Base-by-base conservation (phyloP, 2,329 filamentous ascomycete species). In the Mariannaea sp. region DNA sequence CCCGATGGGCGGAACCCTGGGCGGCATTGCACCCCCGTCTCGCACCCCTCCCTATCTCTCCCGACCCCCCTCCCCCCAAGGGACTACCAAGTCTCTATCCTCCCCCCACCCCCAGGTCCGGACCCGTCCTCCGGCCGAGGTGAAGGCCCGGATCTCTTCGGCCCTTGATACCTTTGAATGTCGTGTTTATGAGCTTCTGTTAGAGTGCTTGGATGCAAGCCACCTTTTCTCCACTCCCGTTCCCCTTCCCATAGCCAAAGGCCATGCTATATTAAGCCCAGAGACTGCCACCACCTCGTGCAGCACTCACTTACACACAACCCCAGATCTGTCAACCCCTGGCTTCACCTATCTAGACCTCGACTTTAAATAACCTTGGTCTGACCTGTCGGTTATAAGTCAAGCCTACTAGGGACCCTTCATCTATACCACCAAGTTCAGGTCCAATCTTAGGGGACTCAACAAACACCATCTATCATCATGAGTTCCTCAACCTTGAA, bases 401-500 rank as follows among this genome's bases (percentile, higher is more conserved):
- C 46, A 43, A 49, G 41, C n/a, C 41, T 8, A 30, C 33, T 36
- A 16, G 45, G 35, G 29, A 46, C 45, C 36, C 39, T 27, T 26
- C 20, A 20, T 43, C 27, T 14, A 27, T 40, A 10, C 39, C 36
- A 10, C 39, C 22, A 41, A 14, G 30, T 22, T 29, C 36, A 26
- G 9, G 12, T 53, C 8, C 41, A 17, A 39, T 39, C 36, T 39
- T 19, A 22, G 20, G 36, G n/a, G n/a, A n/a, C n/a, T n/a, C n/a
- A 39, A 39, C 36, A 17, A n/a, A 4, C 19, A 44, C 36, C 36
- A n/a, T 3, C 14, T 40, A 60, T 50, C 65, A 80, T 53, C 65
- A 80, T 80, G 77, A 78, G 75, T 59, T 73, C 71, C 38, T 71
- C 71, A 57, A 71, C 70, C 53, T 58, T 82, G 53, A 82, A 80